phyloP scores from a whole-genome alignment of 257 asterid species.

The Nicotiana noctiflora region DNA sequence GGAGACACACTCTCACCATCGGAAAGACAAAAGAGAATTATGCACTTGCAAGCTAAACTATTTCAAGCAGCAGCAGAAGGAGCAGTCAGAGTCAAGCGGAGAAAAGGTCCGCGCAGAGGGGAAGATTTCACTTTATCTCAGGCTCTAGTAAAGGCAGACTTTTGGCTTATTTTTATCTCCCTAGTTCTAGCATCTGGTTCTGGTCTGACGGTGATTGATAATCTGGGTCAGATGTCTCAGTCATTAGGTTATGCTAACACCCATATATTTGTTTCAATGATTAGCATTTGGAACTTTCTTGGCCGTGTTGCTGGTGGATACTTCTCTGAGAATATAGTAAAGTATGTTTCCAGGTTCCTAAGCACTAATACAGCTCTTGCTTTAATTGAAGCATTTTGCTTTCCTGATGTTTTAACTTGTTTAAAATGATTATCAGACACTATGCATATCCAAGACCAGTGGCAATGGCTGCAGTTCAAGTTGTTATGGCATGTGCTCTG shows the following conservation, averaged over 20 bases:
- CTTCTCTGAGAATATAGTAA: slow-evolving; percentile 34
- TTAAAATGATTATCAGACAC: slow-evolving; percentile 16
- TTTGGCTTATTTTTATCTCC: slow-evolving; percentile 34
- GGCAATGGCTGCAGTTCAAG: slow-evolving; percentile 41
- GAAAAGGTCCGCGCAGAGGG: slow-evolving; percentile 36
- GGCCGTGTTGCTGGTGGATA: slow-evolving; percentile 43
- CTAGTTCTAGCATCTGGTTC: slow-evolving; percentile 36
- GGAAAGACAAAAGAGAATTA: slow-evolving; percentile 32
- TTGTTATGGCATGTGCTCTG: slow-evolving; percentile 31
- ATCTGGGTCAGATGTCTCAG: slow-evolving; percentile 37
- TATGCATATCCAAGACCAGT: slow-evolving; percentile 42
- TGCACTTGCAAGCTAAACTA: slow-evolving; percentile 35
- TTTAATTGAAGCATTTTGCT: not conserved
- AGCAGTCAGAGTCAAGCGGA: slow-evolving; percentile 29
- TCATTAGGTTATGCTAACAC: slow-evolving; percentile 31
- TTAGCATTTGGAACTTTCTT: slow-evolving; percentile 39
- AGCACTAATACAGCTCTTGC: not conserved
- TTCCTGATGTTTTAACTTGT: not conserved
- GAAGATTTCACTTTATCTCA: slow-evolving; percentile 34
- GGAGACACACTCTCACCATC: slow-evolving; percentile 24
- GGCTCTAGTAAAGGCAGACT: slow-evolving; percentile 39
- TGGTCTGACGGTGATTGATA: slow-evolving; percentile 36
- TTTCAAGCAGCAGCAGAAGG: slow-evolving; percentile 44
- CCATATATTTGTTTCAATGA: slow-evolving; percentile 35
- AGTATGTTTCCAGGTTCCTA: slow-evolving; percentile 13